These are phyloP conservation scores for Colletotrichum theobromicola DNA, from an alignment of 2,329 filamentous ascomycete genomes.

Conservation along the genomic window DNA sequence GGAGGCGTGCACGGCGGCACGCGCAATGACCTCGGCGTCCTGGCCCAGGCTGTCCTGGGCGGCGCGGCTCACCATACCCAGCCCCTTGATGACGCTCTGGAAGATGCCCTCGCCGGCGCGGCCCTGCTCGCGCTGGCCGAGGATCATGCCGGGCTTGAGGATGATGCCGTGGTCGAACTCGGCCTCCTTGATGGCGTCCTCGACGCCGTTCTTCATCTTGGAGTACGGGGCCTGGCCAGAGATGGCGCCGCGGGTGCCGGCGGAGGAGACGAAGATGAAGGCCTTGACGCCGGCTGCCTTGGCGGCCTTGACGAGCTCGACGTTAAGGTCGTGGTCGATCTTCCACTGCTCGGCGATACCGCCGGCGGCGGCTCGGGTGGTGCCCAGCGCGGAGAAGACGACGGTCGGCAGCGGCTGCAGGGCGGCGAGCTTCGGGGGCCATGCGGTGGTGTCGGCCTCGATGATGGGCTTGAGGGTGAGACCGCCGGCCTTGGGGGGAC, in stretches of 20 bases:
- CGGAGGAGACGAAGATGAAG: conserved; percentile 77
- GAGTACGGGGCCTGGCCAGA: conserved; percentile 53
- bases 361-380: conserved; percentile 78
- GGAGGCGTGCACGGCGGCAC: conserved; percentile 67
- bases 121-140: conserved; percentile 70
- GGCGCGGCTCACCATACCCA: conserved; percentile 59
- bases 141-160: conserved; percentile 74
- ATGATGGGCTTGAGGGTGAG: conserved; percentile 64
- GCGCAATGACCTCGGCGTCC: conserved; percentile 75
- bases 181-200: conserved; percentile 74
- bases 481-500: conserved; percentile 56
- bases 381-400: conserved; percentile 82
- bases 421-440: conserved; percentile 65
- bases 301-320: conserved; percentile 77
- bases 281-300: conserved; percentile 74
- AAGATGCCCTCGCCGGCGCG: conserved; percentile 64
- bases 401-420: conserved; percentile 62
- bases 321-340: conserved; percentile 87
- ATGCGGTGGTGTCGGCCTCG: conserved; percentile 71
- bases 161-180: conserved; percentile 83
- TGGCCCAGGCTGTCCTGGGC: conserved; percentile 73
- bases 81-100: conserved; percentile 56
- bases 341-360: conserved; percentile 81
- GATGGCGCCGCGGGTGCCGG: conserved; percentile 48
- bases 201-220: conserved; percentile 86